phyloP scores from a whole-genome alignment of 257 asterid species.

The Solanum ahanhuiri region DNA sequence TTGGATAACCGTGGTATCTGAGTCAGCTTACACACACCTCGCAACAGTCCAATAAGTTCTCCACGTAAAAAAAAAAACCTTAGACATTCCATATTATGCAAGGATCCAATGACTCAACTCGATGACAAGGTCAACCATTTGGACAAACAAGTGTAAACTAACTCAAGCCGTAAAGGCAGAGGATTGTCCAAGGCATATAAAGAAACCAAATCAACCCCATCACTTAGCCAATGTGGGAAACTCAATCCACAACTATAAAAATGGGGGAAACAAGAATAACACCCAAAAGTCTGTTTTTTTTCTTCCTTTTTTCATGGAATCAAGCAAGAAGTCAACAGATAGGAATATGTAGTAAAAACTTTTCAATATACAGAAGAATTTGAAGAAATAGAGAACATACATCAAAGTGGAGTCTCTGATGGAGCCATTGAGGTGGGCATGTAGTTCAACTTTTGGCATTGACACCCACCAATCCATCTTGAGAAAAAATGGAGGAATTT shows the following conservation, averaged over 20 bases:
- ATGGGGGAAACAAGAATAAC: not conserved
- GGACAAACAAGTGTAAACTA: not conserved
- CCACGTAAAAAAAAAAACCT: not conserved
- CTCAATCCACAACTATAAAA: not conserved
- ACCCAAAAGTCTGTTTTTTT: not conserved
- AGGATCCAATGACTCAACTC: not conserved
- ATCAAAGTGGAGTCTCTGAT: constrained; percentile 72
- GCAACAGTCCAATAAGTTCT: not conserved
- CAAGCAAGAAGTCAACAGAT: not conserved
- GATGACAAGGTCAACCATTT: not conserved
- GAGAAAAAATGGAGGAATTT: not conserved
- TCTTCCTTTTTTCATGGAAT: not conserved
- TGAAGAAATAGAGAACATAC: constrained; percentile 17
- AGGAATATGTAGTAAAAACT: not conserved
- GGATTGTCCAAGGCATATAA: not conserved
- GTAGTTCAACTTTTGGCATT: constrained; percentile 81
- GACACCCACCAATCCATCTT: constrained; percentile 60
- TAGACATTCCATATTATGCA: not conserved
- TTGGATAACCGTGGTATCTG: not conserved
- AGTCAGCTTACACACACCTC: not conserved
- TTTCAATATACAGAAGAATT: not conserved
- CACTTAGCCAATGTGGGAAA: not conserved
- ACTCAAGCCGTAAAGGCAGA: not conserved
- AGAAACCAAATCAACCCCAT: not conserved
- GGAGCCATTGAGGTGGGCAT: constrained; percentile 95